phyloP scores from a whole-genome alignment of 139 green algal species.

The Tetraselmis striata region DNA sequence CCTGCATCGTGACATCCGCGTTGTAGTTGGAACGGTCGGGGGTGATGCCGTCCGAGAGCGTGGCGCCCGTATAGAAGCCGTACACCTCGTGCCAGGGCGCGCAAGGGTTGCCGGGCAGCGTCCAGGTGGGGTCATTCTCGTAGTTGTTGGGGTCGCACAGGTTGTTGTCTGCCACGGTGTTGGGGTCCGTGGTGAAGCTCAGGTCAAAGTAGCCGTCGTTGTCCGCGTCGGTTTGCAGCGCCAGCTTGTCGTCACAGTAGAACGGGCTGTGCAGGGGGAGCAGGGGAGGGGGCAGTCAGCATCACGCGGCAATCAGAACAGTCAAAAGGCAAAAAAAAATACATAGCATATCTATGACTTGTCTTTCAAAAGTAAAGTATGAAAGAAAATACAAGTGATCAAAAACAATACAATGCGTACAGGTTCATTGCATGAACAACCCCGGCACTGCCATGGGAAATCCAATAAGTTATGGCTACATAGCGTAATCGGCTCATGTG shows the following conservation, averaged over 20 bases:
- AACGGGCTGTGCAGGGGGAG: slow-evolving; percentile 5
- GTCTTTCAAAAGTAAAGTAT: no score
- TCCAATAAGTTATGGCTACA: no score
- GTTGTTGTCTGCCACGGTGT: background rate
- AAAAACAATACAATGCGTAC: no score
- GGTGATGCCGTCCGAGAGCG: background rate
- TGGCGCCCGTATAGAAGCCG: slow-evolving; percentile 4
- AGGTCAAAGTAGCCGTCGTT: background rate
- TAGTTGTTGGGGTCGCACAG: slow-evolving; percentile 1
- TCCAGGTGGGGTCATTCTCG: slow-evolving; percentile 4
- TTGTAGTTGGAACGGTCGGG: background rate
- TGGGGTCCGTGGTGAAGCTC: slow-evolving; percentile 3
- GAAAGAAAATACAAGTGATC: no score
- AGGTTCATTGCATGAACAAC: no score
- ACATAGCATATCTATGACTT: no score
- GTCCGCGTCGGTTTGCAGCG: slow-evolving; percentile 2
- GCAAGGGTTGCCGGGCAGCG: background rate
- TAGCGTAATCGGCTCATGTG: no score
- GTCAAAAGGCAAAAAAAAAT: no score
- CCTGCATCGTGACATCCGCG: background rate
- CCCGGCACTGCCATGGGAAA: no score
- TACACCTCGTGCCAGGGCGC: slow-evolving; percentile 8
- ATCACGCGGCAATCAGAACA: no score
- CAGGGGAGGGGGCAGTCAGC: no score
- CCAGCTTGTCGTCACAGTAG: slow-evolving; percentile 4